Base-by-base conservation (phyloP, 108 stramenopile species). In the Nitzschia inconspicua region DNA sequence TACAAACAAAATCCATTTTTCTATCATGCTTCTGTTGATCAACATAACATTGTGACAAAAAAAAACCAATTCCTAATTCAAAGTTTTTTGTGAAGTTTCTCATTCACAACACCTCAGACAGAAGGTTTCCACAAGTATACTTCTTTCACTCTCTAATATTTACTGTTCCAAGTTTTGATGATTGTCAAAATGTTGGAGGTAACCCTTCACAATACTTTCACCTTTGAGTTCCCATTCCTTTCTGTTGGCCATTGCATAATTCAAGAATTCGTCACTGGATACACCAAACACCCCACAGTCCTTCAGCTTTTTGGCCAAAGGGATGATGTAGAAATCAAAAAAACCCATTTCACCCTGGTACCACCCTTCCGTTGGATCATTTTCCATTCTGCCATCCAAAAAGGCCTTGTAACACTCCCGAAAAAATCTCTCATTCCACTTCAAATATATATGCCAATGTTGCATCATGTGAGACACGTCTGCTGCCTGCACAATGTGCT, bases 361-460 rank as follows among this genome's bases (percentile, higher is more conserved):
- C 51, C 51, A 52, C 8, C 22, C 22, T 6, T 20, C 18, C 14
- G 51, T 27, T 11, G 51, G 51, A n/a, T 28, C 28, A 7, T 27
- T 52, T 7, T 13, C 14, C 6, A 27, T 14, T 26, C 51, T 23
- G 6, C 51, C 51, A 5, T 11, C 7, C 28, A n/a, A 14, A 27
- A 30, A 52, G 18, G 51, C 51, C 2, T 29, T 40, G 25, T 61
- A 47, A 10, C 67, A 44, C 46, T 77, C 76, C 36, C 68, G 66
- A 66, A 54, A 77, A 5, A 77, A 47, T 23, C 76, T 46, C 37
- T 61, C 67, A 34, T 78, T 74, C 72, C 72, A 78, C 49, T 72
- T 78, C 24, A 54, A 40, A 36, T 67, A 78, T 30, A 57, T 70
- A 4, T 70, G 62, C 73, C 72, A 78, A 6, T 44, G 30, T 50